Percentiles rank a stretch among this genome's conserved stretches.
These are phyloP conservation scores for Raffaelea deltoideospora DNA, from an alignment of 2,329 filamentous ascomycete genomes.

Conservation along the genomic window DNA sequence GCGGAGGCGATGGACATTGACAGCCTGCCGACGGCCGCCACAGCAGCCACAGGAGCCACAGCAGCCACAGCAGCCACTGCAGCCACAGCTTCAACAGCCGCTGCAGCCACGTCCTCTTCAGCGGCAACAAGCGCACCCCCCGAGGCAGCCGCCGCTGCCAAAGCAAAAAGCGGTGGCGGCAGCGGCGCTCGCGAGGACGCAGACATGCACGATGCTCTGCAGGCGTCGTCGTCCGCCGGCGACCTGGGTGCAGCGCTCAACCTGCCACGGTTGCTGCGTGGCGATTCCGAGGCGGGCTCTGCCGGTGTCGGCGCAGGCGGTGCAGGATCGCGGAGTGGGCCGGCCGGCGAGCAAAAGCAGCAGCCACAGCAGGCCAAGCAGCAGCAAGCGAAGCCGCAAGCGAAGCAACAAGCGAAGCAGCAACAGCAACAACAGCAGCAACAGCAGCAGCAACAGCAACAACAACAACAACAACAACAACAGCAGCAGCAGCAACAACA, in stretches of 20 bases:
- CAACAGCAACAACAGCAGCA: neutral
- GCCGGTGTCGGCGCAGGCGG: no score
- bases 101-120: slow-evolving; percentile 7
- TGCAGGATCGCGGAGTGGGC: no score
- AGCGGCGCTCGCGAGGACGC: slow-evolving; percentile 1
- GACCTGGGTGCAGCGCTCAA: slow-evolving; percentile 1
- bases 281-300: neutral
- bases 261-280: slow-evolving; percentile 1
- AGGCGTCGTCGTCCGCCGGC: no score
- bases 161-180: neutral
- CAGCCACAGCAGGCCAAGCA: no score
- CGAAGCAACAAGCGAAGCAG: no score
- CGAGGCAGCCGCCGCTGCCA: neutral
- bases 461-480: no score
- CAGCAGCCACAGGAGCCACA: neutral
- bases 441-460: slow-evolving; percentile 5
- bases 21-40: no score
- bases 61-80: slow-evolving; percentile 7
- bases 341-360: no score
- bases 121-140: neutral
- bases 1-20: no score
- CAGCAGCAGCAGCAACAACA: no score
- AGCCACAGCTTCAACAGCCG: neutral
- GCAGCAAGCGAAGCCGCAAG: no score
- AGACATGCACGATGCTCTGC: neutral